Conservation (phyloP, 148 eudicot genomes). For the Vaccinium vitisidaea region DNA sequence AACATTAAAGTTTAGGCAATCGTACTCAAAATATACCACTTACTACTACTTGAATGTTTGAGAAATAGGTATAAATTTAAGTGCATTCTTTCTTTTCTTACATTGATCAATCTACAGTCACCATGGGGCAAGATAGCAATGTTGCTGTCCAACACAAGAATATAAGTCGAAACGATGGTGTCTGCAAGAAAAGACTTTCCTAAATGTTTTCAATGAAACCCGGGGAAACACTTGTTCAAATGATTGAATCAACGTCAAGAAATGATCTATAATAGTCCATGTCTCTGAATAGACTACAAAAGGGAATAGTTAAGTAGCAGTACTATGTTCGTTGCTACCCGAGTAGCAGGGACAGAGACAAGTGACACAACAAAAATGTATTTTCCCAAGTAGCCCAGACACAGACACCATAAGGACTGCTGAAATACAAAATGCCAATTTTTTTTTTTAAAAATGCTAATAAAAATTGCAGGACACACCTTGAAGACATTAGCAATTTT, state of each 20-base stretch:
- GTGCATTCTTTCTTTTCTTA: background rate
- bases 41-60: background rate
- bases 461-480: background rate
- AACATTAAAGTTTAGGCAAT: background rate
- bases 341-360: background rate
- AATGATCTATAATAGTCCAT: background rate
- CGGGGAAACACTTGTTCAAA: background rate
- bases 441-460: background rate
- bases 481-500: background rate
- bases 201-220: background rate
- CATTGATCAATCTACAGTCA: background rate
- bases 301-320: background rate
- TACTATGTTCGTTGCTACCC: background rate
- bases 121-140: background rate
- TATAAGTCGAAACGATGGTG: background rate
- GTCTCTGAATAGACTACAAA: background rate
- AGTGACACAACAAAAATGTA: background rate
- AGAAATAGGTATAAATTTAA: background rate
- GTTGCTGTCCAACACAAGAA: background rate
- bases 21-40: background rate
- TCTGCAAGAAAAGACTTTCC: background rate
- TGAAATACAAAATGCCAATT: background rate
- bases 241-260: background rate
- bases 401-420: background rate
- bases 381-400: background rate